Base-by-base conservation (phyloP, 305 asterid species). In the Rubia peregrina region DNA sequence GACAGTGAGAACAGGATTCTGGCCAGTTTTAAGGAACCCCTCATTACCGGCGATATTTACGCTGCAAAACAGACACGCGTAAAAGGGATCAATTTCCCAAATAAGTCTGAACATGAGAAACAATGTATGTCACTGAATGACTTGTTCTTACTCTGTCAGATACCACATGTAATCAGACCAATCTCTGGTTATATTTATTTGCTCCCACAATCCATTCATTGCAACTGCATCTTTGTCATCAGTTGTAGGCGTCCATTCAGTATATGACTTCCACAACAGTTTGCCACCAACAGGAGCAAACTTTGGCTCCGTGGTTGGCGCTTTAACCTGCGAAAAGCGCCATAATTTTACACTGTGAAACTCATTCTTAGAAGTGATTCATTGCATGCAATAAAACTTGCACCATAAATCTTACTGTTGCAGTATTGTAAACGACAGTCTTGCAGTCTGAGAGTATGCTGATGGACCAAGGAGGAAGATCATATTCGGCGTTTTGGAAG, bases 391-490 rank as follows among this genome's bases (percentile, higher is more conserved):
- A 56, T 10, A 61, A 17, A 44, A 60, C 24, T 53, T 7, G 44
- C 2, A 61, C 63, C 22, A 16, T 71, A 49, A 72, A 70, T n/a
- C 88, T 86, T 82, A 90, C 98, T 82, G 65, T 83, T 30, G 98
- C 98, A 17, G 98, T 91, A 85, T 90, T 93, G 84, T 81, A 91
- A 70, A 84, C 92, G 38, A 78, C 98, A 13, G 83, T 91, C 75
- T 83, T 88, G 91, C 98, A 93, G 79, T 88, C 96, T 0, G 96
- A 96, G 61, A 93, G 84, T 82, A 93, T 91, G 81, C 90, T 88
- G 80, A 93, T 86, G 42, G 98, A 93, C 98, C 98, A 93, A 40
- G 97, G 89, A 73, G 97, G 98, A 75, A 93, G 68, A 73, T 89
- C 80, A 55, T 93, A 88, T 59, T 81, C 89, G 70, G 19, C 60